phyloP scores from a whole-genome alignment of 192 early-diverging fungal species.

The Coemansia sp. region DNA sequence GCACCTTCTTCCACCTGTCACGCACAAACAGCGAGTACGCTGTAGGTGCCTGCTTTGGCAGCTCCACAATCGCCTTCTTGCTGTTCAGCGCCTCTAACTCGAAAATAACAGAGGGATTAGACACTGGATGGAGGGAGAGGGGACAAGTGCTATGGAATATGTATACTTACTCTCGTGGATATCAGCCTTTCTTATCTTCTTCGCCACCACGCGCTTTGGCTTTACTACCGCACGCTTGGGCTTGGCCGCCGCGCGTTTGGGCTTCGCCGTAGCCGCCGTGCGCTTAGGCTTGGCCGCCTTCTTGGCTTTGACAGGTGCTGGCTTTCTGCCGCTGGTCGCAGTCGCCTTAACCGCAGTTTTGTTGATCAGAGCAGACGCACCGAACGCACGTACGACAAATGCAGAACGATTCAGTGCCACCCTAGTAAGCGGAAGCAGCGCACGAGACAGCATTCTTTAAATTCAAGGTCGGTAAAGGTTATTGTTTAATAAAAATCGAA shows the following conservation, averaged over 20 bases:
- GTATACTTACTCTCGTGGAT: slow-evolving; percentile 25
- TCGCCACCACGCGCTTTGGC: not conserved
- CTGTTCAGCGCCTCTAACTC: not conserved
- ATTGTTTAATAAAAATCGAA: not conserved
- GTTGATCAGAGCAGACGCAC: not conserved
- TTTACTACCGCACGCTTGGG: slow-evolving; percentile 3
- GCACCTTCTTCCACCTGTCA: not conserved
- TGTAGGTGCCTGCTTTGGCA: slow-evolving; percentile 7
- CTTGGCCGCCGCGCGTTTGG: no score
- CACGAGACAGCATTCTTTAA: not conserved
- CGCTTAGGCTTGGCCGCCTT: not conserved
- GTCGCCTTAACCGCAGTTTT: slow-evolving; percentile 10
- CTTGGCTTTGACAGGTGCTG: slow-evolving; percentile 9
- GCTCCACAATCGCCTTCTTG: slow-evolving; percentile 6
- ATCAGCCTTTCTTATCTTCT: slow-evolving; percentile 1
- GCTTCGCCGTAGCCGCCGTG: not conserved
- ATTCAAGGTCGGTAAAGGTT: not conserved
- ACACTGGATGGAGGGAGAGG: not conserved
- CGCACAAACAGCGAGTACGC: slow-evolving; percentile 20
- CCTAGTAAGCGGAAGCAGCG: not conserved
- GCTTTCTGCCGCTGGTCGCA: not conserved
- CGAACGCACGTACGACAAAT: not conserved
- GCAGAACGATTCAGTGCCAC: not conserved
- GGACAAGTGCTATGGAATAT: not conserved
- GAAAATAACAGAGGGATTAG: not conserved